Evolutionary conservation across 1,139 yeast species (phyloP).

Genomic region (Hyphopichia wangnamkhiaoensis): DNA sequence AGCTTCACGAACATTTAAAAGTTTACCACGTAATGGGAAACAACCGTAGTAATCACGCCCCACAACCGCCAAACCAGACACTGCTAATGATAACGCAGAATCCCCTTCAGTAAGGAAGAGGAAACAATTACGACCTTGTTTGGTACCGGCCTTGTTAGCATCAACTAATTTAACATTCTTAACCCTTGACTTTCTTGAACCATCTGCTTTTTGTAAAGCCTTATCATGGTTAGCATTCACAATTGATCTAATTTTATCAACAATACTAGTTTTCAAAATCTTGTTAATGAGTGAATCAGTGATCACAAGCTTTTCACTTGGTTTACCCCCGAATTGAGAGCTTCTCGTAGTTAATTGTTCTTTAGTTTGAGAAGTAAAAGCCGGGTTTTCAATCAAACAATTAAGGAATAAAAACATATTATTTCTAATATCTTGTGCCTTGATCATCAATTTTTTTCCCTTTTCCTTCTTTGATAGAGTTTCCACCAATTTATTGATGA

Average conservation of each 20-base stretch:
- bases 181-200: conserved; percentile 78
- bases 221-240: conserved; percentile 87
- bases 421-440: conserved; percentile 85
- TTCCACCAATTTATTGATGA: conserved; percentile 65
- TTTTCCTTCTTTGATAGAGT: conserved; percentile 73
- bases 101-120: conserved; percentile 96
- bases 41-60: conserved; percentile 97
- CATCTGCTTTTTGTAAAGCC: conserved; percentile 89
- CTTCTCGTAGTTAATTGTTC: conserved; percentile 91
- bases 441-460: conserved; percentile 70
- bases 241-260: conserved; percentile 78
- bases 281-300: conserved; percentile 76
- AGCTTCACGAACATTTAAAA: conserved; percentile 95
- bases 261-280: conserved; percentile 72
- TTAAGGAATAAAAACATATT: conserved; percentile 90
- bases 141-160: conserved; percentile 96
- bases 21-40: conserved; percentile 92
- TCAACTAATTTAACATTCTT: conserved; percentile 91
- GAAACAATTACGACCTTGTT: conserved; percentile 89
- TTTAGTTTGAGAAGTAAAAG: conserved; percentile 96
- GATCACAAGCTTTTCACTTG: conserved; percentile 57
- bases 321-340: conserved; percentile 83
- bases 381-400: conserved; percentile 93
- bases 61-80: conserved; percentile 90
- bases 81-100: conserved; percentile 91